Base-by-base conservation (phyloP, 805 yeast genomes). In the Metahyphopichia silvanorum region DNA sequence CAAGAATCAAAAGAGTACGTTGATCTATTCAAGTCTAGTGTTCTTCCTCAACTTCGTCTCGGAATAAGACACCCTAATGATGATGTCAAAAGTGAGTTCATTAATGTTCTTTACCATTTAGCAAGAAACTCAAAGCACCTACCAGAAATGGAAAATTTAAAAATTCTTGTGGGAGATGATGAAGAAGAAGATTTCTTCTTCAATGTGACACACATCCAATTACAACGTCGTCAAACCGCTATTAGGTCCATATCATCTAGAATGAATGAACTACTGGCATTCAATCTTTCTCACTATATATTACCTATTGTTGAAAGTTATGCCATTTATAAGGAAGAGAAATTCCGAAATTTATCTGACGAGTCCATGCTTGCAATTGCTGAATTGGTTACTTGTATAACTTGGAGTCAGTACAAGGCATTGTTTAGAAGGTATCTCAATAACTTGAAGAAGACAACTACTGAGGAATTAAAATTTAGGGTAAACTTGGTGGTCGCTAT, bases 251-350 rank as follows among this genome's bases (percentile, higher is more conserved):
- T 89, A 18, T 70, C 71, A 8, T 77, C 68, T 4, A 47, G 69
- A 26, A 72, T 77, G 5, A 37, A 54, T 14, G 42, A 63, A 5
- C 55, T 89, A 5, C 56, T 74, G 0, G 75, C 75, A 16, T 60
- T 64, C 22, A 80, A 78, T 44, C 76, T 91, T 33, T 72, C 95
- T 0, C 93, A 86, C 49, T 88, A 82, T 52, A 49, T 93, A 26
- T 60, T 93, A 35, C 98, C 98, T 4, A 74, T 89, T 42, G 69
- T 89, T 38, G 98, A 93, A 61, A 79, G 77, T 40, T 87, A 80
- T 57, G 87, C 84, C 2, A 71, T 69, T 38, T 69, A 77, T 39
- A 57, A 66, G 2, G 86, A 81, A 24, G 71, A 64, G 29, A 79
- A 74, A 42, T 63, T 67, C 34, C 68, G 82, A 49, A 77, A 77